phyloP scores from a whole-genome alignment of 2,329 filamentous ascomycete species.

The Xylariomycetidae sp. region DNA sequence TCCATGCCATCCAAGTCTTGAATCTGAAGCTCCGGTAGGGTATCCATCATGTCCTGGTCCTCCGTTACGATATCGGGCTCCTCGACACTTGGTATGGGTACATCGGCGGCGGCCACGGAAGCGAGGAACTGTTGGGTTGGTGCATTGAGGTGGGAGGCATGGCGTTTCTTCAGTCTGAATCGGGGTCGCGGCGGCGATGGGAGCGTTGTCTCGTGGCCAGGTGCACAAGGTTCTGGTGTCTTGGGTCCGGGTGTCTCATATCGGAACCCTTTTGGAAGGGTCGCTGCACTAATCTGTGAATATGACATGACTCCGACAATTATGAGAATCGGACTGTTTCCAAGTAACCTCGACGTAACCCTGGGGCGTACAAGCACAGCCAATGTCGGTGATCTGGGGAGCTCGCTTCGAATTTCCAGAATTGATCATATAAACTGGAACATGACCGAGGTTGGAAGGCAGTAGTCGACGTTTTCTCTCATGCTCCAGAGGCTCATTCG shows the following conservation, averaged over 20 bases:
- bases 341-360: conserved; percentile 5
- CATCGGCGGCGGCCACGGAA: conserved; percentile 60
- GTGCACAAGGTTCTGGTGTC: conserved; percentile 48
- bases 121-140: conserved; percentile 64
- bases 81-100: conserved; percentile 62
- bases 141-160: conserved; percentile 47
- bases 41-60: conserved; percentile 41
- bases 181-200: conserved; percentile 47
- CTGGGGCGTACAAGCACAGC: too few species aligned
- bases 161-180: conserved; percentile 51
- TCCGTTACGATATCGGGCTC: conserved; percentile 38
- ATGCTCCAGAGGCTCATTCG: too few species aligned
- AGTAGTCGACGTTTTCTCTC: too few species aligned
- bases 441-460: too few species aligned
- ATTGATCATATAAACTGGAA: too few species aligned
- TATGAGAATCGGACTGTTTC: conserved; percentile 5
- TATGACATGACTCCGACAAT: conserved; percentile 34
- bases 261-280: conserved; percentile 40
- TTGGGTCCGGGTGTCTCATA: conserved; percentile 34
- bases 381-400: too few species aligned
- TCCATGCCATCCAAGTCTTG: conserved; percentile 28
- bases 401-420: too few species aligned
- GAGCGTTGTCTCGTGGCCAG: conserved; percentile 31
- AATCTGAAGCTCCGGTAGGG: conserved; percentile 30
- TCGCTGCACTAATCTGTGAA: conserved; percentile 40